These are phyloP conservation scores for Talaromyces proteolyticus DNA, from an alignment of 495 filamentous ascomycete species.

Conservation along the genomic window DNA sequence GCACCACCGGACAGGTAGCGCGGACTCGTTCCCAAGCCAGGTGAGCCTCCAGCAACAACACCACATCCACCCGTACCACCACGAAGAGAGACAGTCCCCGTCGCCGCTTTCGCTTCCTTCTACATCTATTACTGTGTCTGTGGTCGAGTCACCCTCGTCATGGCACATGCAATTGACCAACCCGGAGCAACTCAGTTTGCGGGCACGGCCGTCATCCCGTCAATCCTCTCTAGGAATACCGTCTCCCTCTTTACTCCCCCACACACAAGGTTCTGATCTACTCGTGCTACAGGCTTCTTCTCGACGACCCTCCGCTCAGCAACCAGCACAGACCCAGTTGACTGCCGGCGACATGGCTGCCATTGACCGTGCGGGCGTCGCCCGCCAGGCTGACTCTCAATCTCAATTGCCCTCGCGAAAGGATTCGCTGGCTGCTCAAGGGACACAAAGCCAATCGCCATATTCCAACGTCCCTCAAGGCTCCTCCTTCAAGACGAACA, in stretches of 20 bases:
- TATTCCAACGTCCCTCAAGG: conserved; percentile 6
- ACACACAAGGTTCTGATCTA: neutral
- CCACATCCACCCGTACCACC: no score
- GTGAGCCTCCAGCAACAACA: neutral
- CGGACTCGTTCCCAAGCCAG: conserved; percentile 4
- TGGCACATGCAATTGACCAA: neutral
- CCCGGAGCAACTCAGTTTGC: neutral
- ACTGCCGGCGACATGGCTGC: conserved; percentile 22
- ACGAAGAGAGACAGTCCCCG: no score
- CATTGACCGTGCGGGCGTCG: conserved; percentile 25
- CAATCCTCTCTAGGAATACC: neutral
- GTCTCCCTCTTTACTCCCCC: neutral
- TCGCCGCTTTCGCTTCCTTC: neutral
- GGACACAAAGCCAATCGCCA: conserved; percentile 6
- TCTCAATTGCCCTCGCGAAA: conserved; percentile 1
- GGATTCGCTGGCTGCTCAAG: conserved; percentile 3
- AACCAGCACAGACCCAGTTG: neutral
- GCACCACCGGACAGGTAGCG: conserved; percentile 2
- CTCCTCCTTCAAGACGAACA: conserved; percentile 15
- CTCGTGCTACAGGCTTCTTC: neutral
- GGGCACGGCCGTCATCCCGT: neutral
- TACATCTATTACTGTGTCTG: neutral
- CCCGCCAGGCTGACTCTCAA: conserved; percentile 27
- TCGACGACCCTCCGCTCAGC: neutral
- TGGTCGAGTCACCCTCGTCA: neutral